Evolutionary conservation across 2,329 filamentous ascomycete genomes (phyloP).

Genomic region (Tympanopsis confertula): DNA sequence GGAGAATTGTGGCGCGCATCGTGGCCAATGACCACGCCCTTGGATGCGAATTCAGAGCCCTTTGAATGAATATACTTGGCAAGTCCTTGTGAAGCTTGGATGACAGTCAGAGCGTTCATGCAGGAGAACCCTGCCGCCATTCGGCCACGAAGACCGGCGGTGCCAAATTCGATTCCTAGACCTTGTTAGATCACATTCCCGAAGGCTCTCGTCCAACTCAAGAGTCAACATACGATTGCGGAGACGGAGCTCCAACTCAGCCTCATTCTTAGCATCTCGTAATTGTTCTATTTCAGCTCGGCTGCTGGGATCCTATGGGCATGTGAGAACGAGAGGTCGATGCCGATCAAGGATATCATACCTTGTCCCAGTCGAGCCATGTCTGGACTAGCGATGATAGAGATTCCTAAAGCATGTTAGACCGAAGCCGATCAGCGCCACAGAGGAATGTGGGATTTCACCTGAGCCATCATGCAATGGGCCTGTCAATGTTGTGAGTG

Average conservation of each 20-base stretch:
- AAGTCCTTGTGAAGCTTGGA: conserved; percentile 54
- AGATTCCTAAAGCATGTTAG: conserved; percentile 16
- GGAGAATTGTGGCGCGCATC: conserved; percentile 52
- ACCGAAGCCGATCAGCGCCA: too few relatives aligned
- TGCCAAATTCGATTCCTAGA: conserved; percentile 45
- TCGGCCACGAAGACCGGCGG: conserved; percentile 47
- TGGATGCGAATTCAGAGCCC: conserved; percentile 23
- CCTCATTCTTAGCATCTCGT: conserved; percentile 26
- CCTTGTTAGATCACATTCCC: not conserved
- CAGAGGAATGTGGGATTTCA: too few relatives aligned
- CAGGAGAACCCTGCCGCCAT: conserved; percentile 56
- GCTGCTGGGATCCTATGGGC: conserved; percentile 31
- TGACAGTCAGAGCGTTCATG: conserved; percentile 46
- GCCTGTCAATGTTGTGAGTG: too few relatives aligned
- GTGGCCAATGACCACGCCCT: conserved; percentile 46
- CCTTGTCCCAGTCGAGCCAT: conserved; percentile 46
- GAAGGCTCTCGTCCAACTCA: conserved; percentile 28
- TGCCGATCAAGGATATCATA: conserved; percentile 7
- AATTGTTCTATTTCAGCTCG: conserved; percentile 40
- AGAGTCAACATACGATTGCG: not conserved
- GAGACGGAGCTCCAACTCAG: not conserved
- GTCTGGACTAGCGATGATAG: conserved; percentile 29
- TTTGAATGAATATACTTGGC: conserved; percentile 42
- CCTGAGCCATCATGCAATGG: too few relatives aligned
- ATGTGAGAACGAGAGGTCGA: conserved; percentile 1